A percentile compares a stretch with the other conserved stretches of the same genome.
Conservation (phyloP, 257 asterid species). For the Solanum virginianum region DNA sequence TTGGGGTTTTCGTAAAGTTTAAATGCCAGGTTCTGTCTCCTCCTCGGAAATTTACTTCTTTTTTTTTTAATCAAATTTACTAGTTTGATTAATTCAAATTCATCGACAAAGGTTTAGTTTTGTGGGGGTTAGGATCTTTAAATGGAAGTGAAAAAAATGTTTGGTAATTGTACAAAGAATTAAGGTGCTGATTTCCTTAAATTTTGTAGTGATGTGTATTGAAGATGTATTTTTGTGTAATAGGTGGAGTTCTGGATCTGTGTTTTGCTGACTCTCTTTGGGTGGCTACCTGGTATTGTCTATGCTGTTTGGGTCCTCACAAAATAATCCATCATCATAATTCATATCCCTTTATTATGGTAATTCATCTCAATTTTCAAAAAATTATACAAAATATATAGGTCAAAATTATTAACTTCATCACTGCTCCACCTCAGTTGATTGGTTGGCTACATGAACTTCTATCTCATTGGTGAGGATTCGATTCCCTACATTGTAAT, state of each 20-base stretch:
- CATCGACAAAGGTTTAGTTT: no score
- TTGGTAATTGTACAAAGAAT: no score
- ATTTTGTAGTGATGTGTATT: no score
- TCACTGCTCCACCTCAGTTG: no score
- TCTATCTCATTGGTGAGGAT: no score
- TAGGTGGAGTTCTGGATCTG: conserved; percentile 85
- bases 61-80: no score
- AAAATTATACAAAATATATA: no score
- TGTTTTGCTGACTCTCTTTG: conserved; percentile 55
- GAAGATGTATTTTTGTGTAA: not conserved
- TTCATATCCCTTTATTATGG: not conserved
- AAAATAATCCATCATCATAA: conserved; percentile 20
- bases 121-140: not conserved
- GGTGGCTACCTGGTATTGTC: conserved; percentile 67
- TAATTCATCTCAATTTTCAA: not conserved
- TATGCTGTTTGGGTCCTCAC: conserved; percentile 67
- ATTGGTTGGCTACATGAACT: no score
- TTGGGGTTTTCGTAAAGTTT: conserved; percentile 24
- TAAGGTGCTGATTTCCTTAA: no score
- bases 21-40: conserved; percentile 11
- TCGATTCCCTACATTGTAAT: no score
- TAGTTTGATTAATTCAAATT: not conserved
- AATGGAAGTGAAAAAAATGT: not conserved
- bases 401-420: no score
- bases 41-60: not conserved